Percentiles rank a stretch among this genome's conserved stretches.
phyloP scores from a whole-genome alignment of 331 rosid genomes.

The Pyrus hybrid region DNA sequence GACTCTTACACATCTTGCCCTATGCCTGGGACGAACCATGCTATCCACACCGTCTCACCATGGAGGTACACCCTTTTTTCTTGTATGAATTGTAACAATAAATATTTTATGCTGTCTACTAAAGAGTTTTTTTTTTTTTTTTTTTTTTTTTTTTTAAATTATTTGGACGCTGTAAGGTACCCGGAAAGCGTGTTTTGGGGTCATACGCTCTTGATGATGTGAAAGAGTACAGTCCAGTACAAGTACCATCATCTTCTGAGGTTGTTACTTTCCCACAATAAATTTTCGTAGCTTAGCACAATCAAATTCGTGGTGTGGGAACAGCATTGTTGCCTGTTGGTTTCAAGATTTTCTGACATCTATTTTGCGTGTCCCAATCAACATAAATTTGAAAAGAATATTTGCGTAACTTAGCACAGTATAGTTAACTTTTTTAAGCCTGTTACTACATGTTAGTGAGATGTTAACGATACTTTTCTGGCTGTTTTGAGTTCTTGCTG shows the following conservation, averaged over 20 bases:
- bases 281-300: background rate
- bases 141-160: no score
- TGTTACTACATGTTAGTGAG: background rate
- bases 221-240: constrained; percentile 60
- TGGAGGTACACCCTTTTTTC: constrained; percentile 51
- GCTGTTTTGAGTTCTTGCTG: background rate
- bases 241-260: constrained; percentile 70
- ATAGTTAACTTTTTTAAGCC: background rate
- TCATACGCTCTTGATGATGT: constrained; percentile 82
- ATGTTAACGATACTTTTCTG: background rate
- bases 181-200: constrained; percentile 86
- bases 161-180: constrained; percentile 47
- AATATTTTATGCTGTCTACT: background rate
- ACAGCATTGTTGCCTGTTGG: background rate
- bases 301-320: background rate
- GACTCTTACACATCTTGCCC: constrained; percentile 66
- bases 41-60: constrained; percentile 77
- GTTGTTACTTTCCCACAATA: constrained; percentile 24
- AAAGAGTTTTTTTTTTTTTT: background rate
- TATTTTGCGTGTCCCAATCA: background rate
- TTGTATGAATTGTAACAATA: background rate
- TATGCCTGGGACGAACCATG: constrained; percentile 99
- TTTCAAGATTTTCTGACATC: background rate
- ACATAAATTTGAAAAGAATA: background rate
- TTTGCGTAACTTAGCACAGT: background rate